These are phyloP conservation scores for Lodderomyces beijingensis DNA, from an alignment of 1,139 yeast genomes.

Conservation along the genomic window DNA sequence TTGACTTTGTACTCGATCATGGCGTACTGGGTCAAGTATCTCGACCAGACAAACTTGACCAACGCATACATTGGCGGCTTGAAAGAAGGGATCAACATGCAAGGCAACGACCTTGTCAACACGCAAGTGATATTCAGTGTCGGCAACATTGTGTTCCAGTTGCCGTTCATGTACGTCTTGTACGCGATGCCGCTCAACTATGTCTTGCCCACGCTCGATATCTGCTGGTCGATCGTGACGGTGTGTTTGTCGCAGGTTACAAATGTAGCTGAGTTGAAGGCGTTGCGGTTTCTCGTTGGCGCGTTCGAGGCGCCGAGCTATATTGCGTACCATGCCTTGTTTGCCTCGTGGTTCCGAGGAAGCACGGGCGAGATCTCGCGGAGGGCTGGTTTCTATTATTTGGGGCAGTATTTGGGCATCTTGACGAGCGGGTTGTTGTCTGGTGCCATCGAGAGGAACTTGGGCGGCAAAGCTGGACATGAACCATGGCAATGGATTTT, in stretches of 20 bases:
- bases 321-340: slow-evolving; percentile 55
- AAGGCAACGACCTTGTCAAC: slow-evolving; percentile 62
- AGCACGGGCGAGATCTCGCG: slow-evolving; percentile 51
- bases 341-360: slow-evolving; percentile 57
- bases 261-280: slow-evolving; percentile 47
- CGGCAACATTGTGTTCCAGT: slow-evolving; percentile 57
- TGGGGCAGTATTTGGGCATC: slow-evolving; percentile 58
- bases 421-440: slow-evolving; percentile 63
- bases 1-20: slow-evolving; percentile 57
- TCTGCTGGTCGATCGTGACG: slow-evolving; percentile 66
- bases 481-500: slow-evolving; percentile 75
- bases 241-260: slow-evolving; percentile 47
- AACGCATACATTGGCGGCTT: slow-evolving; percentile 71
- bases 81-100: slow-evolving; percentile 54
- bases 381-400: slow-evolving; percentile 57
- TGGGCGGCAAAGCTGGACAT: slow-evolving; percentile 47
- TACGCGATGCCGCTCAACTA: slow-evolving; percentile 50
- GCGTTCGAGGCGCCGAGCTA: slow-evolving; percentile 60
- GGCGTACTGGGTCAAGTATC: slow-evolving; percentile 68
- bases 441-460: slow-evolving; percentile 48
- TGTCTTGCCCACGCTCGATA: slow-evolving; percentile 54
- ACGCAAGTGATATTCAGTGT: slow-evolving; percentile 56
- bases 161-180: slow-evolving; percentile 43
- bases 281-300: slow-evolving; percentile 57
- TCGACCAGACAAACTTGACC: slow-evolving; percentile 57